phyloP scores from a whole-genome alignment of 2,329 filamentous ascomycete species.

The Aspergillus ruber region DNA sequence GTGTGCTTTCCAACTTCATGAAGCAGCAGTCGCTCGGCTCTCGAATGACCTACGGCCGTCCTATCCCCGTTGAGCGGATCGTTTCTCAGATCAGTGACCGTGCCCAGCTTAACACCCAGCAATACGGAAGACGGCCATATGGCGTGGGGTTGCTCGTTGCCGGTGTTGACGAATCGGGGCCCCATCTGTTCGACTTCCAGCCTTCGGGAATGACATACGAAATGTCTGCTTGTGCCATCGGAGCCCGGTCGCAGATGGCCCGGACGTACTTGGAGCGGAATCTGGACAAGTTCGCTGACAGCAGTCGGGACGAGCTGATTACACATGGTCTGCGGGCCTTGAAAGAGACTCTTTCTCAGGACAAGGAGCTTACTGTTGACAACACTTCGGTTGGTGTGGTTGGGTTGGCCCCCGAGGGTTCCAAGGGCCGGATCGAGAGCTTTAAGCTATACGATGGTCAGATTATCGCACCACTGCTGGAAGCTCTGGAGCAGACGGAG shows the following conservation, averaged over 20 bases:
- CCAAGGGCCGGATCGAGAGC: conserved; percentile 58
- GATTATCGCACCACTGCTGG: conserved; percentile 78
- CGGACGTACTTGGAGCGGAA: conserved; percentile 93
- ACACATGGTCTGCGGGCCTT: conserved; percentile 83
- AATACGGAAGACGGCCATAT: conserved; percentile 94
- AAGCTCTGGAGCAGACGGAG: conserved; percentile 52
- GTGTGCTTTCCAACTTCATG: conserved; percentile 99
- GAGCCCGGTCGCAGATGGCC: conserved; percentile 93
- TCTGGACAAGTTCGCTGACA: conserved; percentile 71
- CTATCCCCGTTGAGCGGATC: conserved; percentile 83
- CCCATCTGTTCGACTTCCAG: conserved; percentile 98
- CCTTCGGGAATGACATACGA: conserved; percentile 93
- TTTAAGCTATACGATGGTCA: conserved; percentile 90
- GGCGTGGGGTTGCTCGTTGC: conserved; percentile 89
- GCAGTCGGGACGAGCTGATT: conserved; percentile 76
- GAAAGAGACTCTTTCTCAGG: conserved; percentile 93
- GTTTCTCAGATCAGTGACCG: conserved; percentile 91
- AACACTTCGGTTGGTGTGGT: conserved; percentile 91
- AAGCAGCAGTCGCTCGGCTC: conserved; percentile 97
- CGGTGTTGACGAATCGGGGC: conserved; percentile 86
- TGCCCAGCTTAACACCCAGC: conserved; percentile 95
- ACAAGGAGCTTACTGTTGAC: conserved; percentile 94
- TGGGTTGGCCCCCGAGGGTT: conserved; percentile 52
- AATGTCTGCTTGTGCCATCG: conserved; percentile 94
- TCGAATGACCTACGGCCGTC: conserved; percentile 89